A percentile compares a stretch with the other conserved stretches of the same genome.
Conservation (phyloP, 2,329 filamentous ascomycete species). For the Lecanicillium sp. region DNA sequence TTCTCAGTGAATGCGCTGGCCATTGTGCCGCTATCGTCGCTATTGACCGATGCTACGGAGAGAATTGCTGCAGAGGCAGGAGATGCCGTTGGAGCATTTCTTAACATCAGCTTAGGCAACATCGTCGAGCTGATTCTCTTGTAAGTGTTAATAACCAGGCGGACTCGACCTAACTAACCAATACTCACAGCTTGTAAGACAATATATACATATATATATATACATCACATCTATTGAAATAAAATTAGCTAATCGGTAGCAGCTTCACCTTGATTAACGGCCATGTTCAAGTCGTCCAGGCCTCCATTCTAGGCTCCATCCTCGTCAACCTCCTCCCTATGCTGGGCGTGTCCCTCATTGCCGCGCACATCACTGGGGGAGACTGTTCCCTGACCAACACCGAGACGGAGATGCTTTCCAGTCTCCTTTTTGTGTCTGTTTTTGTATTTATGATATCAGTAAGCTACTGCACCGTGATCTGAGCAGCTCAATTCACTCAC, state of each 20-base stretch:
- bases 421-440: conserved; percentile 32
- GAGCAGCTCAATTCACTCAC: not conserved
- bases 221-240: too few species aligned
- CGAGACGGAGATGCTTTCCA: conserved; percentile 30
- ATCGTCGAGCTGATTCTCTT: conserved; percentile 58
- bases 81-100: conserved; percentile 52
- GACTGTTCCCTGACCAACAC: conserved; percentile 46
- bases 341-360: conserved; percentile 67
- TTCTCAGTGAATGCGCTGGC: conserved; percentile 57
- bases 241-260: not conserved
- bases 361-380: conserved; percentile 61
- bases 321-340: conserved; percentile 71
- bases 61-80: conserved; percentile 50
- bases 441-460: conserved; percentile 35
- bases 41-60: conserved; percentile 55
- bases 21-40: conserved; percentile 51
- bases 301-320: conserved; percentile 69
- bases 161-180: conserved; percentile 15
- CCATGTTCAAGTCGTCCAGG: conserved; percentile 70
- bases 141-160: conserved; percentile 23
- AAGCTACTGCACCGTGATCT: conserved; percentile 2
- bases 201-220: too few species aligned
- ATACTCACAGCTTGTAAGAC: not conserved
- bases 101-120: conserved; percentile 59
- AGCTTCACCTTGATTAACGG: conserved; percentile 49